Conservation (phyloP, 345 rosid species). For the Boechera retrofracta region DNA sequence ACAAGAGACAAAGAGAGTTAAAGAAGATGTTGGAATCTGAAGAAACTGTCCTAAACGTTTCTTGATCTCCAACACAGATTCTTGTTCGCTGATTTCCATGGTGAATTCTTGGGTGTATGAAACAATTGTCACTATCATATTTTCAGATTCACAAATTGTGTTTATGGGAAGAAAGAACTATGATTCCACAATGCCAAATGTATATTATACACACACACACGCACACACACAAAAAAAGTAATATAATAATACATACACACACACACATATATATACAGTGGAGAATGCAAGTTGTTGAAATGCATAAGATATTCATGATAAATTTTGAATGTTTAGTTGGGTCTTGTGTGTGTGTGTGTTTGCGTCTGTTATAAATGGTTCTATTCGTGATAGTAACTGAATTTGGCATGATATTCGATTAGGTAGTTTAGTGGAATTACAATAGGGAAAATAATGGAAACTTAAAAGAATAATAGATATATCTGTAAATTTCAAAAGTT, state of each 20-base stretch:
- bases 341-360: conserved; percentile 41
- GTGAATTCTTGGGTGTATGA: conserved; percentile 55
- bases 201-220: neutral
- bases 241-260: neutral
- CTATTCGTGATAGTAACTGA: conserved; percentile 27
- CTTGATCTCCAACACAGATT: conserved; percentile 70
- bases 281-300: conserved; percentile 40
- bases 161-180: neutral
- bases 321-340: conserved; percentile 37
- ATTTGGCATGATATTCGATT: conserved; percentile 43
- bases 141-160: neutral
- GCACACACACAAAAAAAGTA: neutral
- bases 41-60: conserved; percentile 58
- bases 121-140: conserved; percentile 60
- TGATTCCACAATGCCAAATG: conserved; percentile 20
- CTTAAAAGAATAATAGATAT: neutral
- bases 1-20: conserved; percentile 63
- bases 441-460: neutral
- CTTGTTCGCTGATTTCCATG: conserved; percentile 61
- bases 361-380: conserved; percentile 37
- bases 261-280: neutral
- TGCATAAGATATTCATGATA: conserved; percentile 39
- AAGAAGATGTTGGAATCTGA: conserved; percentile 56
- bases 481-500: neutral
- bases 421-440: conserved; percentile 7